Conservation (phyloP, 1,284 basidiomycete species). For the Cutaneotrichosporon cutaneum region DNA sequence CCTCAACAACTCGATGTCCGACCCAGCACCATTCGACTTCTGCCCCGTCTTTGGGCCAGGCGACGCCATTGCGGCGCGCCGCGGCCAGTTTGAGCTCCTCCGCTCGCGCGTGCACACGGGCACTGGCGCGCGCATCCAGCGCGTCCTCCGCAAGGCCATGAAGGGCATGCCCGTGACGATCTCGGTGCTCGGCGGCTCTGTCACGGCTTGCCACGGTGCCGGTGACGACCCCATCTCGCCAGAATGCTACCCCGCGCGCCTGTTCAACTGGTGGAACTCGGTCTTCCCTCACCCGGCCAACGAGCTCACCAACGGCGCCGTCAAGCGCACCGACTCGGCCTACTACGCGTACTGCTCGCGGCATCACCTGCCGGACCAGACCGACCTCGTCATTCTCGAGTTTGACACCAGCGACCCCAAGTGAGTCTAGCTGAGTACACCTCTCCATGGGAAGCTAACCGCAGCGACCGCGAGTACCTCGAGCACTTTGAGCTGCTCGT, state of each 20-base stretch:
- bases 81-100: conserved; percentile 71
- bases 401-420: conserved; percentile 83
- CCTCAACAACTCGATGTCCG: conserved; percentile 54
- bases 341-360: conserved; percentile 90
- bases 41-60: conserved; percentile 81
- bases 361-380: conserved; percentile 86
- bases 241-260: conserved; percentile 79
- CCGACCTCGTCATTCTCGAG: conserved; percentile 89
- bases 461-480: conserved; percentile 68
- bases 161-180: conserved; percentile 84
- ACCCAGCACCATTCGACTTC: conserved; percentile 78
- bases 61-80: conserved; percentile 72
- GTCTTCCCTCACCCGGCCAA: conserved; percentile 92
- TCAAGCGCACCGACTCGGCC: conserved; percentile 79
- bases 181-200: conserved; percentile 86
- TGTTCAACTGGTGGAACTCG: conserved; percentile 93
- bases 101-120: conserved; percentile 77
- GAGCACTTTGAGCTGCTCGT: conserved; percentile 86
- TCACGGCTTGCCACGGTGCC: conserved; percentile 88
- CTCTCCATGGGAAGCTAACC: conserved; percentile 6
- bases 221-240: conserved; percentile 85
- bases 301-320: conserved; percentile 91
- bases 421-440: conserved; percentile 57
- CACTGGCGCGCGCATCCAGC: conserved; percentile 76
- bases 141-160: conserved; percentile 78